phyloP scores from a whole-genome alignment of 108 stramenopile species.

The Nitzschia palea region DNA sequence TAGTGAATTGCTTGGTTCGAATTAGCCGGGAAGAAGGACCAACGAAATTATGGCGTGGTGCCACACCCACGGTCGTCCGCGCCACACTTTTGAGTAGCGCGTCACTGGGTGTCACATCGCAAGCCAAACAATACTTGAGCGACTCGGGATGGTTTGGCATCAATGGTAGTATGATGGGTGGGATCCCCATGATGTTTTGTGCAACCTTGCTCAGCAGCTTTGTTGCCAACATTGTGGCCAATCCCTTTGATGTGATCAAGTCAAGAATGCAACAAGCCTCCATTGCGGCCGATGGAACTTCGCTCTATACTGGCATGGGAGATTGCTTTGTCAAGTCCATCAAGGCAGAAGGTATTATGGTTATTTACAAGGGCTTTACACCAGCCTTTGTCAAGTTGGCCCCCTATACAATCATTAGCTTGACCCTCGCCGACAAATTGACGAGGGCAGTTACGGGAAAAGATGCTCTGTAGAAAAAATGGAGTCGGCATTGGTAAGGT shows the following conservation, averaged over 20 bases:
- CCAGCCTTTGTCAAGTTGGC: conserved; percentile 77
- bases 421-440: conserved; percentile 64
- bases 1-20: conserved; percentile 48
- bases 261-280: conserved; percentile 55
- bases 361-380: conserved; percentile 58
- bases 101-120: conserved; percentile 59
- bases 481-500: background rate
- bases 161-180: conserved; percentile 45
- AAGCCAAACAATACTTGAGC: conserved; percentile 49
- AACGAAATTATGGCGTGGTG: conserved; percentile 55
- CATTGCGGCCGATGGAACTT: conserved; percentile 39
- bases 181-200: conserved; percentile 57
- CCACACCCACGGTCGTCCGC: conserved; percentile 55
- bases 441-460: conserved; percentile 60
- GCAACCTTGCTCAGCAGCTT: conserved; percentile 59
- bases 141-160: conserved; percentile 52
- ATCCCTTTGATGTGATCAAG: conserved; percentile 74
- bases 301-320: conserved; percentile 47
- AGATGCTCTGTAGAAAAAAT: conserved; percentile 53
- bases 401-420: conserved; percentile 67
- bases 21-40: conserved; percentile 58
- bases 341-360: conserved; percentile 43
- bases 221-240: conserved; percentile 64
- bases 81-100: conserved; percentile 57
- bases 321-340: conserved; percentile 59